Evolutionary conservation across 768 basidiomycete genomes (phyloP), one percentile per base, ranked within the genome.

Genomic region (Phanerodontia chrysosporium): DNA sequence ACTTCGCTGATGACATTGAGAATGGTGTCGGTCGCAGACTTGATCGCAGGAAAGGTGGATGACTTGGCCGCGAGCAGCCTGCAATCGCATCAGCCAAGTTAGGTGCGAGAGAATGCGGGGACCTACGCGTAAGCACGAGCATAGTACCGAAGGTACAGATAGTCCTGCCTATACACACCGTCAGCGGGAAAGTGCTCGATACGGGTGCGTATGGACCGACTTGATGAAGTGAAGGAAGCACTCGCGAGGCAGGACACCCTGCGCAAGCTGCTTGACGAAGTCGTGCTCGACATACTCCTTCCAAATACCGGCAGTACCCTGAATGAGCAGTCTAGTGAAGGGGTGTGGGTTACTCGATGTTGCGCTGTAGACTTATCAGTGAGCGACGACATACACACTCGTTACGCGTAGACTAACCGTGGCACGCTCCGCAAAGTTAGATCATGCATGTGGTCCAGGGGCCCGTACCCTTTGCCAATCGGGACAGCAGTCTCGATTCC

Each of bases 191-290:
- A 25, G 21, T n/a, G n/a, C n/a, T n/a, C 8, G 9, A 14, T 5
- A 24, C 27, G 29, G 35, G 45, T 13, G 16, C 4, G 25, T 21
- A 25, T 28, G 44, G 4, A 18, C 84, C 51, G 58, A 92, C 90
- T 86, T 88, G 72, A 96, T 86, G 69, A 95, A 97, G 66, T 94
- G 86, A 14, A 89, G 66, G 70, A 96, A 98, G 22, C 78, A 74
- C n/a, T 82, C 76, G 39, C 72, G 74, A 0, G 83, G 76, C 1
- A 95, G 80, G 0, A 83, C 87, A 0, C 92, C 94, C 52, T 78
- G 73, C 0, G 89, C 93, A 0, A 97, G 78, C 51, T 84, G 81
- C 55, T 78, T 76, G 28, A 95, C 91, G 64, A 96, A 98, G 1
- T 89, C 84, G 65, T 98, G 95, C 65, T 91, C 74, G 0, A 95